Percentiles rank a stretch among this genome's conserved stretches.
Conservation (phyloP, 2,329 filamentous ascomycete species). For the Xylaria polymorpha region DNA sequence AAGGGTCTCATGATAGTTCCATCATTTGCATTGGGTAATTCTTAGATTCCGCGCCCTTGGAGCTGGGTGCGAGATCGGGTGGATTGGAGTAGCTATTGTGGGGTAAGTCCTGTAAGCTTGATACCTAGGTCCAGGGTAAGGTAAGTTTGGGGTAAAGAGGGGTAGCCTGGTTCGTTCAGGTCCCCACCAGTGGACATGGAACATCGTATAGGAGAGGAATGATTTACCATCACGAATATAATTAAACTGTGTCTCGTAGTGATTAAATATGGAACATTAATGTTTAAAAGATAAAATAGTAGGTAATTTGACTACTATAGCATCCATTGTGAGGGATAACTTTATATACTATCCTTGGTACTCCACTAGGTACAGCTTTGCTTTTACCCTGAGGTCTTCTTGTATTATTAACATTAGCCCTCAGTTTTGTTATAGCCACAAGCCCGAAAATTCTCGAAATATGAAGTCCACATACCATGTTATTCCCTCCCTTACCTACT, state of each 20-base stretch:
- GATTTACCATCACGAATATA: background rate
- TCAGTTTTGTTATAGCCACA: background rate
- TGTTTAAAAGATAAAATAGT: background rate
- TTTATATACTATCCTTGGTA: background rate
- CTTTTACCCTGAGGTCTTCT: background rate
- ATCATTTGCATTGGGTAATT: slow-evolving; percentile 28
- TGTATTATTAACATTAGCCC: background rate
- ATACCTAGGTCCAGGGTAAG: slow-evolving; percentile 2
- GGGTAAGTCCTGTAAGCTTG: background rate
- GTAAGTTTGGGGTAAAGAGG: slow-evolving; percentile 18
- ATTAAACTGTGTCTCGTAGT: background rate
- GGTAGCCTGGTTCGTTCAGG: background rate
- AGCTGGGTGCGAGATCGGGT: slow-evolving; percentile 44
- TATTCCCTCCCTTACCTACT: no score
- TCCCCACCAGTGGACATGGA: background rate
- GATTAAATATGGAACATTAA: background rate
- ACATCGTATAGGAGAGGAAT: background rate
- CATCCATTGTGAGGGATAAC: background rate
- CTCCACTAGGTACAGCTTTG: background rate
- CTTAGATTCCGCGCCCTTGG: background rate
- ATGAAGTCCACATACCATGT: background rate
- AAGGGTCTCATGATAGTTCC: slow-evolving; percentile 46
- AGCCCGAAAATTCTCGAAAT: background rate
- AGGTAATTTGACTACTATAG: background rate
- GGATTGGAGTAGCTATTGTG: slow-evolving; percentile 28